Conservation (phyloP, 345 rosid species). For the Populus davidiana region DNA sequence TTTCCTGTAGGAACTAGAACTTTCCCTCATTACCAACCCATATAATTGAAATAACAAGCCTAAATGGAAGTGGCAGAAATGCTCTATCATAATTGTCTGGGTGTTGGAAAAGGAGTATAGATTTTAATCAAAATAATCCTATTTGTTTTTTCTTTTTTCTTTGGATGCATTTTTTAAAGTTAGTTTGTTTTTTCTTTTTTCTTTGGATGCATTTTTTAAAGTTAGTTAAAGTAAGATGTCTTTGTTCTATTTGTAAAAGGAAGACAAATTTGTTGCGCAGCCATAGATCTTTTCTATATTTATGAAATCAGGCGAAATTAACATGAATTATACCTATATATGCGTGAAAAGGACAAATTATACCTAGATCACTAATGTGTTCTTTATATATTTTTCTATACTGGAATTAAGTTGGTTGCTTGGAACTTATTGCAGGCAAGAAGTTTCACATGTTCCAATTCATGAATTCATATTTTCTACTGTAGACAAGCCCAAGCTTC, state of each 20-base stretch:
- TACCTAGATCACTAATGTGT: conserved; percentile 5
- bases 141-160: neutral
- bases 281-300: neutral
- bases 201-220: neutral
- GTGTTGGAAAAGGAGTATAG: neutral
- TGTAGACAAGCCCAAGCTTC: conserved; percentile 69
- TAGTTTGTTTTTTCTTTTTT: neutral
- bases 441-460: conserved; percentile 29
- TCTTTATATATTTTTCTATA: neutral
- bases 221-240: neutral
- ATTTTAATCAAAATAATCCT: neutral
- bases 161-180: neutral
- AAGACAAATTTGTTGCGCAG: neutral
- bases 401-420: conserved; percentile 13
- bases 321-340: neutral
- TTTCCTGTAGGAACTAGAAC: neutral
- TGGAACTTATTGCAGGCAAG: conserved; percentile 47
- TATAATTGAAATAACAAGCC: neutral
- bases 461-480: conserved; percentile 77
- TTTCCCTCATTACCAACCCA: neutral
- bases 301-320: neutral
- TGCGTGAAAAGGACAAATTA: neutral
- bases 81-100: neutral
- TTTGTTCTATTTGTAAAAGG: neutral
- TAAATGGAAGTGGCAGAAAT: neutral